A percentile compares a stretch with the other conserved stretches of the same genome.
These are phyloP conservation scores for Fusarium albidum DNA, from an alignment of 2,329 filamentous ascomycete species.

Conservation along the genomic window DNA sequence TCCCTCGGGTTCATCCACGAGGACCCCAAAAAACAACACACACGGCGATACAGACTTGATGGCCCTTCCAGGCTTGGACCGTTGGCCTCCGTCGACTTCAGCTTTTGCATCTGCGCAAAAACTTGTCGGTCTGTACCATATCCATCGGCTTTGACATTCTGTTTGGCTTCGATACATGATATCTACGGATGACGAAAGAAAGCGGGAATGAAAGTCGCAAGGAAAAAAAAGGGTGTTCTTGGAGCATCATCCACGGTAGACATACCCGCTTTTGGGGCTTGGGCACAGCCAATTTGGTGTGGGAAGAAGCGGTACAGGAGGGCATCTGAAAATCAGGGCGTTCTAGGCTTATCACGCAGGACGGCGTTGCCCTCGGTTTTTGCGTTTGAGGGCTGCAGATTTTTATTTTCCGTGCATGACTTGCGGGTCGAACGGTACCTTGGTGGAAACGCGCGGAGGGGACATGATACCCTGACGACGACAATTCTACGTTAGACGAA, in stretches of 20 bases:
- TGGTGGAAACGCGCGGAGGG: conserved; percentile 32
- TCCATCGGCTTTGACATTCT: conserved; percentile 44
- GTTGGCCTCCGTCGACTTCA: conserved; percentile 29
- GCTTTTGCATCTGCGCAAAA: conserved; percentile 36
- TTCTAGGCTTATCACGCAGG: conserved; percentile 38
- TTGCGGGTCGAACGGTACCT: conserved; percentile 37
- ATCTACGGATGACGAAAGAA: conserved; percentile 42
- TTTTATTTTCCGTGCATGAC: conserved; percentile 32
- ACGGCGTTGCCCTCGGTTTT: conserved; percentile 37
- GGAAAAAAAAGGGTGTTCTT: conserved; percentile 33
- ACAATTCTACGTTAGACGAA: conserved; percentile 46
- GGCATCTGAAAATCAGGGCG: conserved; percentile 35
- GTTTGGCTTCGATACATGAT: conserved; percentile 42
- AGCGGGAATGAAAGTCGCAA: conserved; percentile 36
- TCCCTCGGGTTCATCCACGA: conserved; percentile 22
- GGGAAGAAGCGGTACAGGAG: conserved; percentile 27
- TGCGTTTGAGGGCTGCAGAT: conserved; percentile 39
- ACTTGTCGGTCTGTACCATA: conserved; percentile 41
- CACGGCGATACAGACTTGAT: conserved; percentile 29
- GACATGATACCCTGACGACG: conserved; percentile 49
- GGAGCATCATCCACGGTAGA: conserved; percentile 39
- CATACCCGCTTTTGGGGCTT: conserved; percentile 34
- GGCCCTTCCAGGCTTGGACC: conserved; percentile 25
- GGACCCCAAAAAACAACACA: conserved; percentile 23
- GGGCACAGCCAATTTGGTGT: conserved; percentile 30